Conservation (phyloP, 768 basidiomycete genomes). For the Phaffia tasmanica region DNA sequence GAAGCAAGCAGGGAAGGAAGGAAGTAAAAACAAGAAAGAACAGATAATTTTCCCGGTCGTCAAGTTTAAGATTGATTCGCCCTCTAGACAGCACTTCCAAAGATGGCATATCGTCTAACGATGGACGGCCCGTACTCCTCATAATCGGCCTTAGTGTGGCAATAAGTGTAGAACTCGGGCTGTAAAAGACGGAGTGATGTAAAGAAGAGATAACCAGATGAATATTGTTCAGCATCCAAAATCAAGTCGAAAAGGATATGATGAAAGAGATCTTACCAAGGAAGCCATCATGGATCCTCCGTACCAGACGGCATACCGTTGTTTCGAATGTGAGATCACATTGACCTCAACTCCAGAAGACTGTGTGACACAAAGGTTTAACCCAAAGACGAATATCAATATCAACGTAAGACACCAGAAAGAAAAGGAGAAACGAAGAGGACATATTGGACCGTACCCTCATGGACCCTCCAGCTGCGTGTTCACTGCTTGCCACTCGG, state of each 20-base stretch:
- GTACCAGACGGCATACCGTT: conserved; percentile 95
- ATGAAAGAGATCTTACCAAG: conserved; percentile 48
- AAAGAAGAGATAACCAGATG: not conserved
- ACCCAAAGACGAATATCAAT: not conserved
- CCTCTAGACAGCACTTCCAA: conserved; percentile 14
- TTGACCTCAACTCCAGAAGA: conserved; percentile 96
- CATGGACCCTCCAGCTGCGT: conserved; percentile 59
- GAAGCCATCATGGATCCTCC: conserved; percentile 91
- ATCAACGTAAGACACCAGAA: not conserved
- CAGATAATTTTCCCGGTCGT: too few species aligned
- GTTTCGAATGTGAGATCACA: conserved; percentile 95
- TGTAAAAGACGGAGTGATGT: conserved; percentile 35
- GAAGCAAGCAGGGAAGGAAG: too few species aligned
- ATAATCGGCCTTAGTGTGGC: conserved; percentile 83
- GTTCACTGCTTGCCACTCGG: conserved; percentile 64
- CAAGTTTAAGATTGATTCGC: too few species aligned
- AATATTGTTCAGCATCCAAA: too few species aligned
- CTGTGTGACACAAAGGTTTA: conserved; percentile 39
- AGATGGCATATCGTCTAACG: conserved; percentile 24
- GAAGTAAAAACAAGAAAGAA: too few species aligned
- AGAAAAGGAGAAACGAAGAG: not conserved
- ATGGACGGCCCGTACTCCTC: conserved; percentile 38
- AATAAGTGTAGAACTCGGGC: conserved; percentile 91
- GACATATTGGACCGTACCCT: conserved; percentile 54
- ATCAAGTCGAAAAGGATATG: not conserved